phyloP scores from a whole-genome alignment of 2,329 filamentous ascomycete species.

The Chaetothyriales sp. region DNA sequence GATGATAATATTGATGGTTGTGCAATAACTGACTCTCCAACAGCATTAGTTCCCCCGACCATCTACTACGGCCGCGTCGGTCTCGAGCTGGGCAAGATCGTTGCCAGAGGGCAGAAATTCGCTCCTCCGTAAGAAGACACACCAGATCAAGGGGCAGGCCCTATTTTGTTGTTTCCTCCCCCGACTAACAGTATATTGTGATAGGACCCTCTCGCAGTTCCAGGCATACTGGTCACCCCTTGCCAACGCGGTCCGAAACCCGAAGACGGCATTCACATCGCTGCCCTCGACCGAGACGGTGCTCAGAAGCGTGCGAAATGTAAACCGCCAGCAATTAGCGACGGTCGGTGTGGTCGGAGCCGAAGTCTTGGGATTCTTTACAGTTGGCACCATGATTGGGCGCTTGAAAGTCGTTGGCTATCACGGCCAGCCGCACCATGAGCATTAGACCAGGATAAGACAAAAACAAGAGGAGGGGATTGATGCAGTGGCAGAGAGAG shows the following conservation, averaged over 20 bases:
- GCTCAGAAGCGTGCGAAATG: slow-evolving; percentile 48
- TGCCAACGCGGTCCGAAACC: slow-evolving; percentile 56
- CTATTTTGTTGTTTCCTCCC: slow-evolving; percentile 1
- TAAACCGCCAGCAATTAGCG: slow-evolving; percentile 55
- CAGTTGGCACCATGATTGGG: slow-evolving; percentile 90
- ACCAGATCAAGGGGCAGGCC: not conserved
- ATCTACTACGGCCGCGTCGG: slow-evolving; percentile 86
- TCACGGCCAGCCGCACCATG: slow-evolving; percentile 48
- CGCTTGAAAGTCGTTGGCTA: slow-evolving; percentile 92
- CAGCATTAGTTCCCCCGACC: slow-evolving; percentile 72
- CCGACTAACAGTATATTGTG: slow-evolving; percentile 1
- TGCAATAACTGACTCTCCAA: slow-evolving; percentile 15
- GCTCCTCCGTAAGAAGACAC: slow-evolving; percentile 64
- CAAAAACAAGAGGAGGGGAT: not conserved
- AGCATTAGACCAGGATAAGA: slow-evolving; percentile 15
- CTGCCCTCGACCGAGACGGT: slow-evolving; percentile 33
- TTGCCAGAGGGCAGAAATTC: slow-evolving; percentile 84
- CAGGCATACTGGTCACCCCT: slow-evolving; percentile 71
- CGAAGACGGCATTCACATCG: slow-evolving; percentile 38
- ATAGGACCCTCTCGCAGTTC: slow-evolving; percentile 50
- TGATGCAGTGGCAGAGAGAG: not conserved
- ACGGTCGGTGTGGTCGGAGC: slow-evolving; percentile 63
- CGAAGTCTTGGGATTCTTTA: slow-evolving; percentile 93
- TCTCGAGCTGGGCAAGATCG: slow-evolving; percentile 72
- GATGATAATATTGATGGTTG: too few species aligned